phyloP scores from a whole-genome alignment of 1,139 yeast genomes.

The Geotrichum phurueaensis region DNA sequence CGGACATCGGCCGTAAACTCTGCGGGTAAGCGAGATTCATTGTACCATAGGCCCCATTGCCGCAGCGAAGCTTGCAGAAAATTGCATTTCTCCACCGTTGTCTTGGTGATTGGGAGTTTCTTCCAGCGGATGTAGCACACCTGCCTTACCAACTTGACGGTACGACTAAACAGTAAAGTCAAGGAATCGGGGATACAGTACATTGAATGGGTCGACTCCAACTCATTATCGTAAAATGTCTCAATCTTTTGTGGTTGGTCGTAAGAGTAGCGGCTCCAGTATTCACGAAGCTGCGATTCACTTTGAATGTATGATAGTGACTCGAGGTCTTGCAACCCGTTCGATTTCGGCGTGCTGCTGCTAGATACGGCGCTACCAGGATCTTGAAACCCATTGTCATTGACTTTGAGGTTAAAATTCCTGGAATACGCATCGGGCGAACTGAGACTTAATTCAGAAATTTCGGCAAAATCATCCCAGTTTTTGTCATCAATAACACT shows the following conservation, averaged over 20 bases:
- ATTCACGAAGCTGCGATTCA: conserved; percentile 28
- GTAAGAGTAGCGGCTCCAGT: conserved; percentile 25
- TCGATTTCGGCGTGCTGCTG: background rate
- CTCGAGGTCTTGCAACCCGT: conserved; percentile 4
- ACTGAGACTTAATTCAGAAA: conserved; percentile 15
- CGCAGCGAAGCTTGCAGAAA: conserved; percentile 48
- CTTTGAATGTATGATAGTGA: conserved; percentile 28
- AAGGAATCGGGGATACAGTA: conserved; percentile 83
- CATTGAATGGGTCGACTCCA: conserved; percentile 71
- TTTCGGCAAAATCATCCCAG: conserved; percentile 17
- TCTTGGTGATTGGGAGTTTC: conserved; percentile 37
- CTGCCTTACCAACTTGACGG: conserved; percentile 49
- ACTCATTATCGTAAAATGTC: conserved; percentile 30
- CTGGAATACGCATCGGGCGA: conserved; percentile 15
- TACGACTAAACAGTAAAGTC: conserved; percentile 51
- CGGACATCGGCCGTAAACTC: conserved; percentile 33
- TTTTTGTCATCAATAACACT: conserved; percentile 15
- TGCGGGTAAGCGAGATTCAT: conserved; percentile 23
- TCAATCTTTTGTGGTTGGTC: conserved; percentile 21
- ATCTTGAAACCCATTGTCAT: background rate
- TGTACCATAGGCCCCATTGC: conserved; percentile 50
- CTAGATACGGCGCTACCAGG: background rate
- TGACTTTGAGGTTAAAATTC: conserved; percentile 8
- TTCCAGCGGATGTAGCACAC: conserved; percentile 46
- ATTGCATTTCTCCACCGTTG: conserved; percentile 43